Conservation (phyloP, 2,329 filamentous ascomycete species). For the Atkinsonella texensis region DNA sequence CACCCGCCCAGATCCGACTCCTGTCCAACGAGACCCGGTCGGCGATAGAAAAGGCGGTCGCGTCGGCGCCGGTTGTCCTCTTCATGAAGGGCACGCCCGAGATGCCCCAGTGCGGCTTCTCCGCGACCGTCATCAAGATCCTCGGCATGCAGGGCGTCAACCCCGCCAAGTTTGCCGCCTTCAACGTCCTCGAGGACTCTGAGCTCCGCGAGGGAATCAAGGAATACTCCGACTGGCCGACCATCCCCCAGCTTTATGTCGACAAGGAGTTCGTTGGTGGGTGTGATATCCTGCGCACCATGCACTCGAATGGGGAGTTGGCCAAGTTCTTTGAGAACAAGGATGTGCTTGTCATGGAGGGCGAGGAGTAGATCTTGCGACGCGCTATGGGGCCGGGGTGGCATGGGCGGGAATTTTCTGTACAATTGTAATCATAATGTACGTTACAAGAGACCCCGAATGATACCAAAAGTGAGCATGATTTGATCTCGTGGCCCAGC, state of each 20-base stretch:
- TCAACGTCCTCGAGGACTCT: conserved; percentile 89
- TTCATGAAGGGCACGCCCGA: conserved; percentile 99
- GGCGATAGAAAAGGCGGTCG: conserved; percentile 84
- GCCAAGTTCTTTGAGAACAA: conserved; percentile 89
- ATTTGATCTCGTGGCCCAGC: too few relatives aligned
- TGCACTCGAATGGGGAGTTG: conserved; percentile 93
- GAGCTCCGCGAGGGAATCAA: conserved; percentile 89
- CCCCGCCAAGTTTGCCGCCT: conserved; percentile 91
- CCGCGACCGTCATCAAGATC: conserved; percentile 87
- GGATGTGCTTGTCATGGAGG: conserved; percentile 55
- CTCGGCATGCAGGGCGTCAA: conserved; percentile 90
- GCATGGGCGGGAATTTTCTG: too few relatives aligned
- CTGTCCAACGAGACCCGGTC: conserved; percentile 68
- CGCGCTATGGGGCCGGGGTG: too few relatives aligned
- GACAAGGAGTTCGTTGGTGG: conserved; percentile 93
- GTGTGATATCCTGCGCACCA: conserved; percentile 92
- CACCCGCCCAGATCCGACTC: conserved; percentile 43
- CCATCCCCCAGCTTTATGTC: conserved; percentile 92
- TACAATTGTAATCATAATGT: too few relatives aligned
- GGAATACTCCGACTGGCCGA: conserved; percentile 98
- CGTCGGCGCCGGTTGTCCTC: conserved; percentile 79
- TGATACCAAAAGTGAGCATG: too few relatives aligned
- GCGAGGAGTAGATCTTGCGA: conserved; percentile 17
- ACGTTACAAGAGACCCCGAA: too few relatives aligned
- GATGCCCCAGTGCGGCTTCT: conserved; percentile 93